phyloP scores from a whole-genome alignment of 2,329 filamentous ascomycete genomes.

The Meredithiella fracta region DNA sequence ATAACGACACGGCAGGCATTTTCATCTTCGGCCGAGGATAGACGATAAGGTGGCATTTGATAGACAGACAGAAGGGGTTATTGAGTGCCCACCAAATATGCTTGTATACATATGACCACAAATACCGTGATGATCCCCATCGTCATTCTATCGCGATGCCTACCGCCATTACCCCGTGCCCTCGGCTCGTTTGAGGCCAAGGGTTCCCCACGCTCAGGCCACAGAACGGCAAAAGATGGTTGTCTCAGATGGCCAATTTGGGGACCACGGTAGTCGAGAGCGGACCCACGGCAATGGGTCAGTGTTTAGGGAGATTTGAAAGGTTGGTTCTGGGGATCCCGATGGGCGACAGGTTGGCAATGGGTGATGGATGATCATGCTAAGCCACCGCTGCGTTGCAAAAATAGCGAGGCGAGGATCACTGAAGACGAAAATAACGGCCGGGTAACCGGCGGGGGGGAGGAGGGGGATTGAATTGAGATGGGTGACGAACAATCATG shows the following conservation, averaged over 20 bases:
- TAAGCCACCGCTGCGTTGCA: background rate
- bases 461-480: background rate
- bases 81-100: too few relatives aligned
- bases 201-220: background rate
- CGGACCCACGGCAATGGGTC: background rate
- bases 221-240: background rate
- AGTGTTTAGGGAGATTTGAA: background rate
- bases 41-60: too few relatives aligned
- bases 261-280: background rate
- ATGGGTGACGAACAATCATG: too few relatives aligned
- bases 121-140: background rate
- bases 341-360: background rate
- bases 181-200: background rate
- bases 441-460: background rate
- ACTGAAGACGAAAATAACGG: background rate
- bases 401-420: slow-evolving; percentile 1
- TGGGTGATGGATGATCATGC: background rate
- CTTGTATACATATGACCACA: too few relatives aligned
- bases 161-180: background rate
- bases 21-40: too few relatives aligned
- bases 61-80: too few relatives aligned
- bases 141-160: background rate
- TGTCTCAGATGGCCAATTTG: background rate
- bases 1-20: too few relatives aligned
- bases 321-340: background rate